Base-by-base conservation (phyloP, 2,329 filamentous ascomycete genomes). In the Trichocomaceae sp. region DNA sequence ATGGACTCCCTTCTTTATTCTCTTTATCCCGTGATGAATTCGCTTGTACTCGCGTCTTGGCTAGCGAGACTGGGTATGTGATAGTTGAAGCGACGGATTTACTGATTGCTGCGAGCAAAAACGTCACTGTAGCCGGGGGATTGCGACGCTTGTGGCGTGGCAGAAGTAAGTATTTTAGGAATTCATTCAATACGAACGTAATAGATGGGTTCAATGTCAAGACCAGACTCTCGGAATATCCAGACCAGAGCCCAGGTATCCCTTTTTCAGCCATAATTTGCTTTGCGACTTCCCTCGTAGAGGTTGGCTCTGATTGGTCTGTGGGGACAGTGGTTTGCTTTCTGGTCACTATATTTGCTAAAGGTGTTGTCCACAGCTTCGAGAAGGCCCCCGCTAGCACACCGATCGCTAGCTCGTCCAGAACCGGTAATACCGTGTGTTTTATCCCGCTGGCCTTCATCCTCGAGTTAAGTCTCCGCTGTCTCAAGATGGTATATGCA, bases 41-140 rank as follows among this genome's bases (percentile, higher is more conserved):
- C 22, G 86, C 81, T 67, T 95, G 89, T 2, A 88, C 80, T 23
- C 88, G 79, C 2, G 88, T 83, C 72, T 92, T 92, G n/a, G 88
- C 89, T 29, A 90, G 83, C 55, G 88, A 87, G 68, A 96, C 86
- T 0, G 91, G 91, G 66, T 95, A 96, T 0, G 88, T 95, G 55
- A 90, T 73, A 0, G 83, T 79, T 7, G 85, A 88, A 0, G 90
- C 90, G 22, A 86, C 74, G 0, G 84, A 84, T 72, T 96, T 96
- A 70, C 87, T 90, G 23, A 86, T 66, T 0, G 90, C 90, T 0
- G 90, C 90, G 10, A 87, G 69, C 1, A 87, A 66, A 64, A 88
- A 87, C 0, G 81, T 85, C 8, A 80, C 64, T 44, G 71, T 70
- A 0, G 81, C 70, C 0, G 79, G 77, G 0, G 83, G 80, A 15